phyloP scores from a whole-genome alignment of 495 filamentous ascomycete genomes.

The Talaromyces stipitatus region DNA sequence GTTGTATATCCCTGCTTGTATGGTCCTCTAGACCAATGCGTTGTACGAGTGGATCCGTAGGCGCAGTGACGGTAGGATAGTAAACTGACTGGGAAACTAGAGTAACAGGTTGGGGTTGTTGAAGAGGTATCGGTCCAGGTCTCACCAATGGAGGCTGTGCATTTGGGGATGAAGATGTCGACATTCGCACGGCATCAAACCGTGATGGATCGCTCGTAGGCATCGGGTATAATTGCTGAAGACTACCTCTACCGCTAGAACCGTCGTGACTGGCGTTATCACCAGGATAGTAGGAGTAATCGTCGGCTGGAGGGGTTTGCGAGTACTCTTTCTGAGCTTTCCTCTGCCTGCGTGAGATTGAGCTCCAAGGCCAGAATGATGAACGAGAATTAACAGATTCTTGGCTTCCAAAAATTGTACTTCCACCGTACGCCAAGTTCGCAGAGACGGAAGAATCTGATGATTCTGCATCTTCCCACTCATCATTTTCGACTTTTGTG shows the following conservation, averaged over 20 bases:
- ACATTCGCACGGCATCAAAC: constrained; percentile 45
- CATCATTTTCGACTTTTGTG: constrained; percentile 37
- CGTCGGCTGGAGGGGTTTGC: constrained; percentile 9
- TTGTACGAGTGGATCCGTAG: constrained; percentile 22
- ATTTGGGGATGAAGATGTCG: constrained; percentile 38
- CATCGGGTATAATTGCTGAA: constrained; percentile 47
- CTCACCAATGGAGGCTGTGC: constrained; percentile 38
- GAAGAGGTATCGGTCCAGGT: constrained; percentile 45
- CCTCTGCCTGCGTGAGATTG: constrained; percentile 46
- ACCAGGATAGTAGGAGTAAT: constrained; percentile 9
- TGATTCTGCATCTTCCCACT: constrained; percentile 54
- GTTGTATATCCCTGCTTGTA: neutral
- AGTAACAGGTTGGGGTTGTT: constrained; percentile 49
- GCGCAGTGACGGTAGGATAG: constrained; percentile 28
- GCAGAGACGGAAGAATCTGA: constrained; percentile 47
- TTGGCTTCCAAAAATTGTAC: constrained; percentile 28
- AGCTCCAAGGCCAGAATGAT: constrained; percentile 46
- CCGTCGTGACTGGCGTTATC: constrained; percentile 21
- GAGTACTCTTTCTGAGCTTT: constrained; percentile 31
- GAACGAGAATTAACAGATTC: constrained; percentile 50
- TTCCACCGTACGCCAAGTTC: constrained; percentile 46
- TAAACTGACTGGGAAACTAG: constrained; percentile 50
- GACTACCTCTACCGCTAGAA: constrained; percentile 24
- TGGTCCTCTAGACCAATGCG: neutral
- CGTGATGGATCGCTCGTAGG: constrained; percentile 53